Percentiles rank a stretch among this genome's conserved stretches.
These are phyloP conservation scores for Gossypium ekmanianum DNA, from an alignment of 345 rosid species.

Conservation along the genomic window DNA sequence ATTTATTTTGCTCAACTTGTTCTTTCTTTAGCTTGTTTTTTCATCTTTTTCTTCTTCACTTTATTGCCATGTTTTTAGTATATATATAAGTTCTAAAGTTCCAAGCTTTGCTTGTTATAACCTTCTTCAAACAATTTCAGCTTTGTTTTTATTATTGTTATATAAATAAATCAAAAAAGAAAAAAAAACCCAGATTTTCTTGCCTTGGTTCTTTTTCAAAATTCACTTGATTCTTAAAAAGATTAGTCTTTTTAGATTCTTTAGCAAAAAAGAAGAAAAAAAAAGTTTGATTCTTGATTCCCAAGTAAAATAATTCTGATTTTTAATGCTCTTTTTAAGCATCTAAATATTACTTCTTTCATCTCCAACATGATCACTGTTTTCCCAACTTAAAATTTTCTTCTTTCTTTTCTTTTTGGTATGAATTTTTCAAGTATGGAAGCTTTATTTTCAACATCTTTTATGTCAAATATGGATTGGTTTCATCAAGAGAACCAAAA, in stretches of 20 bases:
- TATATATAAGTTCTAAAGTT: no score
- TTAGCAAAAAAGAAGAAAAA: constrained; percentile 19
- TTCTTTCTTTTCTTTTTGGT: not conserved
- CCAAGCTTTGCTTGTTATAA: not conserved
- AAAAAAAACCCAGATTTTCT: constrained; percentile 4
- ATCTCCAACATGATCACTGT: not conserved
- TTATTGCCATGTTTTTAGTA: no score
- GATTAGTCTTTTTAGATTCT: constrained; percentile 33
- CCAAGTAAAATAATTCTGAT: constrained; percentile 23
- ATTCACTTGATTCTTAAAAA: constrained; percentile 32
- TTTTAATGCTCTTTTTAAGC: constrained; percentile 18
- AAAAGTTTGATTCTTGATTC: constrained; percentile 38
- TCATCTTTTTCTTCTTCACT: no score
- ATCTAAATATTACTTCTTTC: not conserved
- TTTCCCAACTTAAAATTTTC: not conserved
- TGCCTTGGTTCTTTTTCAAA: constrained; percentile 16
- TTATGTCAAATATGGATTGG: constrained; percentile 25
- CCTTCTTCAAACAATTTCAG: not conserved
- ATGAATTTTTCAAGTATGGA: constrained; percentile 35
- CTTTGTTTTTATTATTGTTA: not conserved
- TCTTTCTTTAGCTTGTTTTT: not conserved
- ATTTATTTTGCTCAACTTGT: constrained; percentile 9
- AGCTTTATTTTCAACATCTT: constrained; percentile 33
- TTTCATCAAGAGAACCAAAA: constrained; percentile 14
- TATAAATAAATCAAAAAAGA: not conserved